A percentile compares a stretch with the other conserved stretches of the same genome.
phyloP scores from a whole-genome alignment of 192 early-diverging fungal genomes.

The Mortierella claussenii region DNA sequence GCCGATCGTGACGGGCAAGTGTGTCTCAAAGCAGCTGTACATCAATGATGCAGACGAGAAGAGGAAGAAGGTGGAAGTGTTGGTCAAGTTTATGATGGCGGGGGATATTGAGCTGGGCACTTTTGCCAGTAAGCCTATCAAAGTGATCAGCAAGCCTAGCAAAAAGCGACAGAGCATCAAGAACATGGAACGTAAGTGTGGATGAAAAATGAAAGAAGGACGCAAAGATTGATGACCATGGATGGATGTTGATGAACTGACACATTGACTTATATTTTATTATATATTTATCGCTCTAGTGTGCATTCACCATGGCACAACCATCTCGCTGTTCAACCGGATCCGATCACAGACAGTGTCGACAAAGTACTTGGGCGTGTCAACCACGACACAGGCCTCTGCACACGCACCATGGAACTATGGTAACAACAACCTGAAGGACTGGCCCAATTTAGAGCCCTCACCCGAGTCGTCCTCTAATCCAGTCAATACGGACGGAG shows the following conservation, averaged over 20 bases:
- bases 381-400: slow-evolving; percentile 52
- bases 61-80: slow-evolving; percentile 79
- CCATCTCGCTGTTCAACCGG: slow-evolving; percentile 90
- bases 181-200: slow-evolving; percentile 72
- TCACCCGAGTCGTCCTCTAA: slow-evolving; percentile 35
- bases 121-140: slow-evolving; percentile 83
- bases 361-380: slow-evolving; percentile 84
- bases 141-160: slow-evolving; percentile 92
- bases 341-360: slow-evolving; percentile 90
- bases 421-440: slow-evolving; percentile 41
- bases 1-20: slow-evolving; percentile 72
- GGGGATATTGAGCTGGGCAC: slow-evolving; percentile 69
- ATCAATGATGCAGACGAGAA: slow-evolving; percentile 90
- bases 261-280: neutral
- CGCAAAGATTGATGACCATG: too few species aligned
- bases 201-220: too few species aligned
- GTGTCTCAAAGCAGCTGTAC: slow-evolving; percentile 84
- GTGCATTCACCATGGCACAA: slow-evolving; percentile 88
- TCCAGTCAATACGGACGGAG: slow-evolving; percentile 47
- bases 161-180: slow-evolving; percentile 90
- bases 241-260: too few species aligned
- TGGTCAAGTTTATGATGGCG: slow-evolving; percentile 76
- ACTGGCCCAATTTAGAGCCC: slow-evolving; percentile 44
- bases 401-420: slow-evolving; percentile 54
- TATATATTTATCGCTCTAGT: slow-evolving; percentile 52